Percentiles rank a stretch among this genome's conserved stretches.
These are phyloP conservation scores for Apiotrichum gamsii DNA, from an alignment of 1,284 basidiomycete genomes.

Conservation along the genomic window DNA sequence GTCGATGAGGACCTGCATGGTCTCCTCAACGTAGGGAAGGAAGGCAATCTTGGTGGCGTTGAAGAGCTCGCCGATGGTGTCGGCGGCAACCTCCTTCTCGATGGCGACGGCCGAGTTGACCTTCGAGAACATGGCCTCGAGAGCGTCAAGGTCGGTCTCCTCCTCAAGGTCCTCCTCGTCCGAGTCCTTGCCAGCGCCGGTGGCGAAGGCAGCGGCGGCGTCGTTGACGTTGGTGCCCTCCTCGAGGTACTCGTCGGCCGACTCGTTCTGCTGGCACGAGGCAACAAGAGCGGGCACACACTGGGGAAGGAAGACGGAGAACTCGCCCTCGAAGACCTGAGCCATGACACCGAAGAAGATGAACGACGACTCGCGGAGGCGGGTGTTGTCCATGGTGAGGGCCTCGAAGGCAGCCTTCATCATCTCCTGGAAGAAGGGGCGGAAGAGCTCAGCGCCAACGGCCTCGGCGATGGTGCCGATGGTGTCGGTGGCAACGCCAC, in stretches of 20 bases:
- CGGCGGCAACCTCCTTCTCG: conserved; percentile 98
- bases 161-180: conserved; percentile 60
- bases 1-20: conserved; percentile 72
- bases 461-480: conserved; percentile 97
- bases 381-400: conserved; percentile 73
- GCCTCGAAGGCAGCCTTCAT: conserved; percentile 95
- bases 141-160: conserved; percentile 72
- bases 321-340: conserved; percentile 90
- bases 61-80: conserved; percentile 91
- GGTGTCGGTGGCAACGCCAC: conserved; percentile 97
- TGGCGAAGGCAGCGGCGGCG: conserved; percentile 54
- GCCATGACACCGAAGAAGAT: conserved; percentile 99
- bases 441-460: conserved; percentile 88
- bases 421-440: conserved; percentile 89
- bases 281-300: conserved; percentile 81
- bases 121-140: conserved; percentile 58
- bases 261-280: conserved; percentile 70
- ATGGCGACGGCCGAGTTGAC: conserved; percentile 96
- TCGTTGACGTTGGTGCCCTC: conserved; percentile 48
- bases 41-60: conserved; percentile 74
- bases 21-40: conserved; percentile 68
- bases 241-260: conserved; percentile 59
- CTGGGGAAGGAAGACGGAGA: conserved; percentile 75
- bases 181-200: conserved; percentile 53
- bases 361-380: conserved; percentile 93